Evolutionary conservation across 352 stramenopile genomes (phyloP).

Genomic region (Pythium sp.): DNA sequence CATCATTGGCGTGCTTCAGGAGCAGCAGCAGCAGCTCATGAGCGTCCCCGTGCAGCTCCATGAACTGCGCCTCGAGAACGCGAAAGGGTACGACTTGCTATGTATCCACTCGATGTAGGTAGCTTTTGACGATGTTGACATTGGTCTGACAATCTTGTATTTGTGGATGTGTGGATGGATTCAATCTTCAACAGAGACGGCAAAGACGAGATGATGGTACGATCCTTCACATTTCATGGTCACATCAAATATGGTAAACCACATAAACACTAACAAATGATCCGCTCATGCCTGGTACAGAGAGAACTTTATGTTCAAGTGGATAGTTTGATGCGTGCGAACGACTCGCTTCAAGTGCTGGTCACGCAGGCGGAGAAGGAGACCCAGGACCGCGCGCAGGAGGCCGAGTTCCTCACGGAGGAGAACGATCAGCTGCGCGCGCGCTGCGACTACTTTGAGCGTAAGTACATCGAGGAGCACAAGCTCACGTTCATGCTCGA

Average conservation of each 20-base stretch:
- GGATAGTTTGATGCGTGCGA: constrained; percentile 48
- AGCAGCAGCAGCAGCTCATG: constrained; percentile 79
- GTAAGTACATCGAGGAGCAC: constrained; percentile 66
- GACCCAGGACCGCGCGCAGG: constrained; percentile 51
- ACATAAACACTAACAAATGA: background rate
- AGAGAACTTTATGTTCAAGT: constrained; percentile 60
- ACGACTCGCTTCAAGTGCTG: constrained; percentile 64
- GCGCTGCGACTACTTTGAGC: constrained; percentile 56
- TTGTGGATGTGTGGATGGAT: constrained; percentile 9
- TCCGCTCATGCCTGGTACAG: constrained; percentile 21
- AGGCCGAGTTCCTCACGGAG: constrained; percentile 72
- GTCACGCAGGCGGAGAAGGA: constrained; percentile 63
- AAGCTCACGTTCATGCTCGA: constrained; percentile 60
- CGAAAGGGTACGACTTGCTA: constrained; percentile 34
- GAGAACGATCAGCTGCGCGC: constrained; percentile 77
- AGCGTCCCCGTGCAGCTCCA: constrained; percentile 62
- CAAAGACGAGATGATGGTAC: constrained; percentile 59
- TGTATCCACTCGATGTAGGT: background rate
- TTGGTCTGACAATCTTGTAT: constrained; percentile 8
- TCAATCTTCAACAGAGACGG: constrained; percentile 25
- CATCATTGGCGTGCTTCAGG: constrained; percentile 66
- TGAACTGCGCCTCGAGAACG: constrained; percentile 57
- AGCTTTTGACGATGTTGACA: background rate
- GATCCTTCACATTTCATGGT: background rate
- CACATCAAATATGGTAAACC: background rate